Evolutionary conservation across 176 grass and related monocot genomes (phyloP), one percentile per base, ranked within the genome.

Genomic region (Musa schizocarpa): DNA sequence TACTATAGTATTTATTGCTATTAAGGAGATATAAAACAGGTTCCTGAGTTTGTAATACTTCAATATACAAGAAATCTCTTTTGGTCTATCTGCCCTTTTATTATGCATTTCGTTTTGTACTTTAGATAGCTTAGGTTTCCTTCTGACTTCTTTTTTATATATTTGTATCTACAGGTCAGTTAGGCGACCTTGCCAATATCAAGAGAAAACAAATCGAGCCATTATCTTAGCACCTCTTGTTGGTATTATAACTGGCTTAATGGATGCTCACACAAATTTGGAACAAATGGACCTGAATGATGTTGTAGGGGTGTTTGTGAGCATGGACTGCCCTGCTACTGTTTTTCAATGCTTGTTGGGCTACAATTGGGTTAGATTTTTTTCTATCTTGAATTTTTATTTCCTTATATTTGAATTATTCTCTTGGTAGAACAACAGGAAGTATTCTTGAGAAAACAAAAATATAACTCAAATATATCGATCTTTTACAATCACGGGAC

Each of bases 181-280:
- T 52, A 91, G 86, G 74, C 82, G 92, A 58, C 76, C 86, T 49
- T 81, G 92, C 11, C 81, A 90, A 53, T 71, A 86, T 56, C 81
- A 86, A 50, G 92, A 96, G 76, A 96, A 96, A 86, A 85, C 88
- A 78, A 96, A 88, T 63, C 81, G 86, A 50, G 86, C 88, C 53
- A 91, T 96, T 86, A 96, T 96, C 48, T 80, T 96, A 48, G 88
- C 92, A 77, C 92, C 92, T 82, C 84, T 96, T 78, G 88, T 96
- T 17, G 92, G 86, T 50, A 96, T 96, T 59, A 96, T 96, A 71
- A 74, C 90, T 25, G 91, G 82, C 75, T 80, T 96, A 71, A 87
- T 95, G 91, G 91, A 87, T 67, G 74, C 80, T 79, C 73, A 74
- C 79, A 61, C 67, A 29, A 61, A 63, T 77, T 84, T 81, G 54